These are phyloP conservation scores for Scutellaria galericulata DNA, from an alignment of 257 asterid genomes.

Conservation along the genomic window DNA sequence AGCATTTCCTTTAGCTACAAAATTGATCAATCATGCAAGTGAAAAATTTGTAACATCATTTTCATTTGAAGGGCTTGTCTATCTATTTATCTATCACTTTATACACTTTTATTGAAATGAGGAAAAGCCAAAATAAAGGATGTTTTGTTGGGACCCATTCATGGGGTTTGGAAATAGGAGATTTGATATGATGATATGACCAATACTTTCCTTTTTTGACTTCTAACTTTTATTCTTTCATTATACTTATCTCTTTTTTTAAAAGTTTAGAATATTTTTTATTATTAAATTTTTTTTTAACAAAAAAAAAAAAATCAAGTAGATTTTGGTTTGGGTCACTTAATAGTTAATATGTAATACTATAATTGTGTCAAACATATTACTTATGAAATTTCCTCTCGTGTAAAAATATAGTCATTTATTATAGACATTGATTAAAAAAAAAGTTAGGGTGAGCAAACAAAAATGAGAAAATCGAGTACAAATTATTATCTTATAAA, in stretches of 20 bases:
- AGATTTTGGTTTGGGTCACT: no score
- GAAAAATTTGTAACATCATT: constrained; percentile 57
- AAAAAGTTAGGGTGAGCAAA: no score
- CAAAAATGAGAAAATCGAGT: no score
- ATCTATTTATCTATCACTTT: constrained; percentile 58
- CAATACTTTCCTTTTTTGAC: constrained; percentile 54
- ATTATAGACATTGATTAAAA: no score
- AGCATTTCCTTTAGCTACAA: constrained; percentile 36
- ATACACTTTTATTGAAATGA: constrained; percentile 52
- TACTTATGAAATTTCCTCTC: no score
- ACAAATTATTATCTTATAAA: no score
- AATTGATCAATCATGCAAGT: constrained; percentile 48
- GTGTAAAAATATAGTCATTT: no score
- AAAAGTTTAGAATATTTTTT: not conserved
- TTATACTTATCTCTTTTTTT: constrained; percentile 23
- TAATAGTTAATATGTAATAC: no score
- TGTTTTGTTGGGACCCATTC: constrained; percentile 52
- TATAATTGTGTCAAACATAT: no score
- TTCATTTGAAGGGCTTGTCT: constrained; percentile 50
- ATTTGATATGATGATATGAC: constrained; percentile 50
- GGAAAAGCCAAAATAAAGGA: constrained; percentile 51
- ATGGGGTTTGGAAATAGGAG: constrained; percentile 18
- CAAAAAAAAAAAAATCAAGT: no score
- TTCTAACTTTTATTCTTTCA: constrained; percentile 36
- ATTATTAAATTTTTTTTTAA: no score